A percentile compares a stretch with the other conserved stretches of the same genome.
These are phyloP conservation scores for Coemansia furcata DNA, from an alignment of 192 early-diverging fungal species.

Conservation along the genomic window DNA sequence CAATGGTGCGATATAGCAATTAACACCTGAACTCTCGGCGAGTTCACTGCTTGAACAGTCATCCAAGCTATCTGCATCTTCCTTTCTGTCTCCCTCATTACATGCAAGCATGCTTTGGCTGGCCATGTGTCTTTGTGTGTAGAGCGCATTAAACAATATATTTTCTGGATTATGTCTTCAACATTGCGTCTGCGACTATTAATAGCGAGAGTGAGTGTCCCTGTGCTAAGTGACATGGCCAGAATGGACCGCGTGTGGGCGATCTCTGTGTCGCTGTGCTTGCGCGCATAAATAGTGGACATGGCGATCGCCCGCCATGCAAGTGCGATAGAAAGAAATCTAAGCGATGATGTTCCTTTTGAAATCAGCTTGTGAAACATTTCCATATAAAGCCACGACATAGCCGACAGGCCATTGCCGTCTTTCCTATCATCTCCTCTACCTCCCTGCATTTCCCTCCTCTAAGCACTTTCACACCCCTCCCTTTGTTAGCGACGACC, in stretches of 20 bases:
- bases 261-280: not conserved
- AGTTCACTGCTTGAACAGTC: not conserved
- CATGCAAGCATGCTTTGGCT: not conserved
- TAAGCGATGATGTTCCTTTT: not conserved
- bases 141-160: not conserved
- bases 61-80: not conserved
- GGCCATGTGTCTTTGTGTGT: conserved; percentile 1
- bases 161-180: not conserved
- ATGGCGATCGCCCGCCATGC: not conserved
- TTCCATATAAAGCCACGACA: not conserved
- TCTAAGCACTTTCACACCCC: not conserved
- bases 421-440: not conserved
- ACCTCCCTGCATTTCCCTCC: not conserved
- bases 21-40: not conserved
- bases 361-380: not conserved
- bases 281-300: not conserved
- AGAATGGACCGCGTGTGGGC: conserved; percentile 1
- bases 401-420: not conserved
- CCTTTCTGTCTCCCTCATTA: not conserved
- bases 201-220: not conserved
- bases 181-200: not conserved
- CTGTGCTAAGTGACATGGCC: not conserved
- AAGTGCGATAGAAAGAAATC: not conserved
- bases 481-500: too few species aligned
- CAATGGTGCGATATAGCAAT: conserved; percentile 12